Conservation (phyloP, 225 moss, liverwort and hornwort genomes). For the Antitrichia curtipendula region DNA sequence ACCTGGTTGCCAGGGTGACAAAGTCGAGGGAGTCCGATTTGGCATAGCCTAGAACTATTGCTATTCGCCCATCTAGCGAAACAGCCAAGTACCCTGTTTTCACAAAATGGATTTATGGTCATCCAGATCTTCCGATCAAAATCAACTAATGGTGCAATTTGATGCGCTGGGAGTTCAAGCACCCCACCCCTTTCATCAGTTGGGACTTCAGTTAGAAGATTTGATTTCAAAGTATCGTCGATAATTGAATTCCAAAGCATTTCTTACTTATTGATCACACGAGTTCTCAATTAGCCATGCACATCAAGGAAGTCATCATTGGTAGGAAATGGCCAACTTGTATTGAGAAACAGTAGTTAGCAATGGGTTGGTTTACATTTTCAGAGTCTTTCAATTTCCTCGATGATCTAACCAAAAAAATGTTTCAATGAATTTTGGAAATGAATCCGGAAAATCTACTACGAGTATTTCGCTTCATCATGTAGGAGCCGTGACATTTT, state of each 20-base stretch:
- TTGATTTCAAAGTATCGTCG: background rate
- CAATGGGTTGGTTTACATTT: background rate
- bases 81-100: conserved; percentile 78
- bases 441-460: background rate
- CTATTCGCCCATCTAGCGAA: conserved; percentile 73
- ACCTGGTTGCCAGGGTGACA: conserved; percentile 71
- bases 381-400: background rate
- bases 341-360: background rate
- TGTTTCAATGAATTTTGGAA: background rate
- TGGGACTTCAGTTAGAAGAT: background rate
- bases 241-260: background rate
- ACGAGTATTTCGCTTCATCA: conserved; percentile 17
- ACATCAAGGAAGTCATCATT: background rate
- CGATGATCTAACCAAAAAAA: background rate
- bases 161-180: conserved; percentile 80
- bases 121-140: background rate
- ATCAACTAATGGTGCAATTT: conserved; percentile 89
- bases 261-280: background rate
- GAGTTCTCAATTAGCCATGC: background rate
- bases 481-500: background rate
- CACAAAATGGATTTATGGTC: conserved; percentile 72
- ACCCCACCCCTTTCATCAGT: conserved; percentile 77
- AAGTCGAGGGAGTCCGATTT: conserved; percentile 45
- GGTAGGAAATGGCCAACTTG: background rate
- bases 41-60: conserved; percentile 60